Conservation (phyloP, 345 rosid genomes). For the Pugionium dolabratum region DNA sequence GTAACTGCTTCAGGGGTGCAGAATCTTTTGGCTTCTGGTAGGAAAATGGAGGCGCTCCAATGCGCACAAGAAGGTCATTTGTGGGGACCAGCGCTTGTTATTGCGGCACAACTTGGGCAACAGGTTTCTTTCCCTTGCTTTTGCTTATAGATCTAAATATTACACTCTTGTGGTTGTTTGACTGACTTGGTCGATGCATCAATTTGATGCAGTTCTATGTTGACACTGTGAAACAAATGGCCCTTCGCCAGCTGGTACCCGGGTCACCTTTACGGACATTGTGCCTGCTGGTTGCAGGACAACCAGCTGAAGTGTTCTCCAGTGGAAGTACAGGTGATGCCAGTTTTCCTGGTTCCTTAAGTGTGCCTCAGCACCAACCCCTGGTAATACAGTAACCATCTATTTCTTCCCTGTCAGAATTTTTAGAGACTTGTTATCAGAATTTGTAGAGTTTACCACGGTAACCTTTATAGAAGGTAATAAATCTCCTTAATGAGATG, state of each 20-base stretch:
- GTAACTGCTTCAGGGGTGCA: constrained; percentile 94
- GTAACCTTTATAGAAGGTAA: background rate
- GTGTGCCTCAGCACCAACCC: constrained; percentile 50
- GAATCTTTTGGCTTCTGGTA: constrained; percentile 93
- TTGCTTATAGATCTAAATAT: background rate
- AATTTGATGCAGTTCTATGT: constrained; percentile 70
- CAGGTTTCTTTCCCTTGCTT: constrained; percentile 60
- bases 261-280: constrained; percentile 98
- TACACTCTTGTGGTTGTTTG: constrained; percentile 5
- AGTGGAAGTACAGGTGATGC: constrained; percentile 39
- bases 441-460: constrained; percentile 2
- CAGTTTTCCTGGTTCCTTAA: constrained; percentile 44
- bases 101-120: constrained; percentile 92
- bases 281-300: constrained; percentile 95
- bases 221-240: constrained; percentile 96
- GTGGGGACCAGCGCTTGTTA: constrained; percentile 99
- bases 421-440: background rate
- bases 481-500: background rate
- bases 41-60: constrained; percentile 76
- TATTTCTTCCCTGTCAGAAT: background rate
- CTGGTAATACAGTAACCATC: constrained; percentile 52
- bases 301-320: constrained; percentile 89
- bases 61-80: constrained; percentile 92
- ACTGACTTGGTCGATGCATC: constrained; percentile 28
- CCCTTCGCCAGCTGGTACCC: constrained; percentile 80